Evolutionary conservation across 495 filamentous ascomycete species (phyloP), one percentile per base, ranked within the genome.

Genomic region (Penicillium taxi): DNA sequence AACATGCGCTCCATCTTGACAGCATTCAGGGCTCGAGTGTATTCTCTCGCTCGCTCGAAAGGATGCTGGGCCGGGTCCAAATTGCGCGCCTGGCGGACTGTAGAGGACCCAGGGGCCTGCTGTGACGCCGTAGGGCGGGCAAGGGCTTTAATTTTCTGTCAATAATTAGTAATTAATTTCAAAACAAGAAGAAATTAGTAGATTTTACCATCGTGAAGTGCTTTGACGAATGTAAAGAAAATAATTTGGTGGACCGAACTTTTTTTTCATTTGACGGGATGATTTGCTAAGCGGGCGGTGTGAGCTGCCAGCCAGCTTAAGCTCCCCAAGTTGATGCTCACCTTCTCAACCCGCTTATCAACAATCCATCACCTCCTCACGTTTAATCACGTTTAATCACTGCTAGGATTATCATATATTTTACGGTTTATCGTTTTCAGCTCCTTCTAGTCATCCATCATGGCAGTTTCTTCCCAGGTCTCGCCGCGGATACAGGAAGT

Each of bases 1-100:
- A 96, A 96, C 78, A 98, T 88, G 45, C 91, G 81, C 60, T 96
- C 86, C 35, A 98, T 59, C 50, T 98, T 98, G 32, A 84, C 84
- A 6, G 89, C 88, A 77, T 89, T 96, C 49, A 88, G 73, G 18
- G 85, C 84, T 34, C 84, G 71, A 6, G 82, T 86, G 55, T 96
- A 96, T 65, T 98, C 91, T 56, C 93, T 72, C 31, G 88, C 91
- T 48, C 86, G 72, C 59, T 93, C 89, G 61, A 96, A 96, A 15
- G 93, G 93, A 69, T 98, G 91, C 35, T 91, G 73, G 21, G 85
- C 78, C 8, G 91, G 93, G 53, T 95, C 86, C 41, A 96, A 75
- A 50, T 98, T 98, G 47, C 90, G 81, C 35, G 84, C 78, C 50
- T 81, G 74, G 48, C 75, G 77, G 31, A 78, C 64, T 42, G 82